A percentile compares a stretch with the other conserved stretches of the same genome.
Evolutionary conservation across 2,329 filamentous ascomycete genomes (phyloP).

Genomic region (Colletotrichum kahawae): DNA sequence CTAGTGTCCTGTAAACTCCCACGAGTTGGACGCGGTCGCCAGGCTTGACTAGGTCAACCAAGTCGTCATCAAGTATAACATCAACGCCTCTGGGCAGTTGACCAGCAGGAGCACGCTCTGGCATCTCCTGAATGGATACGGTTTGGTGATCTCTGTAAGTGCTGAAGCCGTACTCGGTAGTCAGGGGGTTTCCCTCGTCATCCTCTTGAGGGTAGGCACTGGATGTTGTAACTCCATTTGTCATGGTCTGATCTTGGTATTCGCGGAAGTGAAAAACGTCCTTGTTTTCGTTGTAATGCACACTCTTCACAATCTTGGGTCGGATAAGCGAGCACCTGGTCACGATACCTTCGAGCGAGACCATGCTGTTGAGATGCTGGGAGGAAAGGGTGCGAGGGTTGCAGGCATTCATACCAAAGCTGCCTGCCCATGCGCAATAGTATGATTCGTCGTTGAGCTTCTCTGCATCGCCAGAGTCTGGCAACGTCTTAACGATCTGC

Average conservation of each 20-base stretch:
- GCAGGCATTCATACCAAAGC: constrained; percentile 92
- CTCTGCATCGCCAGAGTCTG: constrained; percentile 77
- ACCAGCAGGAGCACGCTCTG: constrained; percentile 91
- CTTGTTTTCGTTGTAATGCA: constrained; percentile 91
- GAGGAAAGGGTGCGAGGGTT: constrained; percentile 94
- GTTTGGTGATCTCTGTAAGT: constrained; percentile 97
- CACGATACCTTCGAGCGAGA: constrained; percentile 96
- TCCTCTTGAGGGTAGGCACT: constrained; percentile 96
- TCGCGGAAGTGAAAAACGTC: constrained; percentile 87
- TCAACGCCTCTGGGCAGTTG: constrained; percentile 95
- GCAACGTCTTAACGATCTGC: constrained; percentile 81
- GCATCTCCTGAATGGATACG: constrained; percentile 99
- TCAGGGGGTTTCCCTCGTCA: constrained; percentile 87
- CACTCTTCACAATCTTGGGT: constrained; percentile 97
- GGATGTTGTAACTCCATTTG: constrained; percentile 83
- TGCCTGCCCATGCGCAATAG: constrained; percentile 97
- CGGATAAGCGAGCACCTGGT: constrained; percentile 94
- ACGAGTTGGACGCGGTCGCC: constrained; percentile 96
- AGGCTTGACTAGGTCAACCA: constrained; percentile 93
- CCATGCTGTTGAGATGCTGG: constrained; percentile 91
- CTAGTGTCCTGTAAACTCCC: constrained; percentile 92
- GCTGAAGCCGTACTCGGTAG: constrained; percentile 95
- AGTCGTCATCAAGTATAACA: constrained; percentile 94
- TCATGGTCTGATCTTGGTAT: constrained; percentile 98
- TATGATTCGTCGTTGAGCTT: constrained; percentile 81